A percentile compares a stretch with the other conserved stretches of the same genome.
phyloP scores from a whole-genome alignment of 1,284 basidiomycete genomes.

The Marasmius oreades region DNA sequence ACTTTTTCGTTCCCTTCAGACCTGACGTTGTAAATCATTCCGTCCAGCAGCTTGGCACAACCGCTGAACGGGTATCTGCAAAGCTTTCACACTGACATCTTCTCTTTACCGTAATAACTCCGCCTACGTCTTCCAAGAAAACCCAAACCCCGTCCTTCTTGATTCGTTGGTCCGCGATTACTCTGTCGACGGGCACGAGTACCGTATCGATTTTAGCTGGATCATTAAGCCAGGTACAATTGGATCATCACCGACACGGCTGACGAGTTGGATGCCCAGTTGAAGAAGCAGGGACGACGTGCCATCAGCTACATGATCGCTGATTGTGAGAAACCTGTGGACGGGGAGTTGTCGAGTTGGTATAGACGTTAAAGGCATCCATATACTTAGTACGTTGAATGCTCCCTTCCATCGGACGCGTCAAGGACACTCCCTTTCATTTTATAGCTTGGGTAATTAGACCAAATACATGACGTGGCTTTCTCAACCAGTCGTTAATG shows the following conservation, averaged over 20 bases:
- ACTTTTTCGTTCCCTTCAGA: background rate
- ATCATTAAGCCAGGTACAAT: background rate
- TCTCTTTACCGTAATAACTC: background rate
- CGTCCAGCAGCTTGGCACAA: background rate
- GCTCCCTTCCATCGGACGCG: background rate
- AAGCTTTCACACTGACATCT: background rate
- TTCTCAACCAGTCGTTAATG: background rate
- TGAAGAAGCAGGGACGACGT: background rate
- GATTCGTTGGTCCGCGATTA: background rate
- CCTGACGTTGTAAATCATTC: background rate
- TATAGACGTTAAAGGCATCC: background rate
- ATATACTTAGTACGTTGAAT: background rate
- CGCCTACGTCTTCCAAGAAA: background rate
- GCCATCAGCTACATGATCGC: background rate
- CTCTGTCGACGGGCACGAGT: background rate
- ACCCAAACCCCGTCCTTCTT: background rate
- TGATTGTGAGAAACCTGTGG: background rate
- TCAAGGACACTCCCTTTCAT: background rate
- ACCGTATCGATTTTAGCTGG: background rate
- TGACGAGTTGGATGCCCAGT: background rate
- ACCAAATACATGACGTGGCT: too few species aligned
- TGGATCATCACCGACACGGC: background rate
- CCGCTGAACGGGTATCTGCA: background rate
- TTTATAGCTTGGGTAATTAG: background rate
- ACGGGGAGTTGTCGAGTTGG: background rate